Conservation (phyloP, 495 filamentous ascomycete species). For the Chlorociboria aeruginascens region DNA sequence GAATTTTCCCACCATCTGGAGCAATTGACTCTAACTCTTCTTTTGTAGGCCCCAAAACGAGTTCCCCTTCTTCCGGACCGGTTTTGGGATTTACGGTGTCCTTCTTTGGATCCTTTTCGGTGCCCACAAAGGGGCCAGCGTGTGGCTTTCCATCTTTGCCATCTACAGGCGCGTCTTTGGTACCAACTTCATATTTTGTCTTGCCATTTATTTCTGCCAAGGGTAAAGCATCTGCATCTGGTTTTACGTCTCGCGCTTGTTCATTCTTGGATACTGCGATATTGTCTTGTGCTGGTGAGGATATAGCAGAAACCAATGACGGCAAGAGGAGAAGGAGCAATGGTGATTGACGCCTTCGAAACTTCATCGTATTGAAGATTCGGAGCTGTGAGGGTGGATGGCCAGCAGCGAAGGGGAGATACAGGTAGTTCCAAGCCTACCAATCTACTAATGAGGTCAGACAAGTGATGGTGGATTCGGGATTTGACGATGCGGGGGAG, state of each 20-base stretch:
- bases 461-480: no score
- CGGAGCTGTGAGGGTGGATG: not conserved
- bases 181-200: conserved; percentile 35
- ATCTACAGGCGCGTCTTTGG: conserved; percentile 85
- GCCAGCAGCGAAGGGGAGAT: no score
- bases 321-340: conserved; percentile 35
- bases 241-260: conserved; percentile 27
- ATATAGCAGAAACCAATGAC: conserved; percentile 20
- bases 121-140: conserved; percentile 74
- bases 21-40: conserved; percentile 36
- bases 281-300: conserved; percentile 15
- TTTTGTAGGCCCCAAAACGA: conserved; percentile 25
- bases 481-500: no score
- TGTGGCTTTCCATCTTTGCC: conserved; percentile 95
- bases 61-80: conserved; percentile 19
- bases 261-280: conserved; percentile 2
- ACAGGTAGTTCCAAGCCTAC: no score
- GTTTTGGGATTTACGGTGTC: conserved; percentile 18
- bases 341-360: conserved; percentile 28
- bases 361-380: conserved; percentile 30
- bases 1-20: conserved; percentile 57
- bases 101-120: conserved; percentile 40
- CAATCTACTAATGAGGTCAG: no score
- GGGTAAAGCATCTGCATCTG: conserved; percentile 14
- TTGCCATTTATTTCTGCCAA: conserved; percentile 22